Evolutionary conservation across 768 basidiomycete species (phyloP).

Genomic region (Auriculariales sp.): DNA sequence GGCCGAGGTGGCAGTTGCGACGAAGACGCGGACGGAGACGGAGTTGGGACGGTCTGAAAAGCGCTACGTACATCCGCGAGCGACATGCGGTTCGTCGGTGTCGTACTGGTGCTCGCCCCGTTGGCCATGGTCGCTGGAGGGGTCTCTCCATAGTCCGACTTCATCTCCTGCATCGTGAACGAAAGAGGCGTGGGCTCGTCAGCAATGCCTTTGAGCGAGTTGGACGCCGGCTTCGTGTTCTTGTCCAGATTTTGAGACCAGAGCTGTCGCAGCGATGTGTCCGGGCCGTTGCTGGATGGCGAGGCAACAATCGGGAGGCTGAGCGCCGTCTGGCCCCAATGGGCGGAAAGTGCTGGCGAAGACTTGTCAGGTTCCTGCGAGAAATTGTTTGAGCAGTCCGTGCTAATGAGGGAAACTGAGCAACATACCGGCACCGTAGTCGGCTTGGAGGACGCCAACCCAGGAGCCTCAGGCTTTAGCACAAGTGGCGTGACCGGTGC

Average conservation of each 20-base stretch:
- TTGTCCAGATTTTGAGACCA: conserved; percentile 73
- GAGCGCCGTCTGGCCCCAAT: conserved; percentile 25
- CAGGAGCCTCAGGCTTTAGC: too few species aligned
- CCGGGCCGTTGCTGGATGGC: conserved; percentile 43
- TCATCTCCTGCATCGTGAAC: conserved; percentile 71
- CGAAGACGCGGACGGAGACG: conserved; percentile 30
- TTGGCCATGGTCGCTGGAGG: conserved; percentile 36
- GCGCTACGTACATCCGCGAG: conserved; percentile 71
- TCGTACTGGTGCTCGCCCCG: conserved; percentile 26
- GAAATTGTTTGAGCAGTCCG: too few species aligned
- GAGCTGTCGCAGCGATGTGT: conserved; percentile 75
- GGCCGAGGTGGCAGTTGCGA: conserved; percentile 25
- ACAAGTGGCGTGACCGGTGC: too few species aligned
- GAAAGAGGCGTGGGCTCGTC: conserved; percentile 72
- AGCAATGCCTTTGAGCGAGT: conserved; percentile 72
- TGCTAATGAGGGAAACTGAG: too few species aligned
- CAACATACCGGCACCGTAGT: too few species aligned
- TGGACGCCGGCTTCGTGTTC: conserved; percentile 48
- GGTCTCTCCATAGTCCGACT: conserved; percentile 73
- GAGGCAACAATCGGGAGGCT: conserved; percentile 51
- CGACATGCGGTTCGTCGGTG: conserved; percentile 67
- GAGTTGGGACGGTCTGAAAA: conserved; percentile 65
- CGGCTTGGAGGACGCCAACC: too few species aligned
- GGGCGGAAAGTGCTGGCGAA: neutral
- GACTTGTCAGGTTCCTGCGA: too few species aligned